Conservation (phyloP, 805 yeast genomes). For the Teunomyces cretensis region DNA sequence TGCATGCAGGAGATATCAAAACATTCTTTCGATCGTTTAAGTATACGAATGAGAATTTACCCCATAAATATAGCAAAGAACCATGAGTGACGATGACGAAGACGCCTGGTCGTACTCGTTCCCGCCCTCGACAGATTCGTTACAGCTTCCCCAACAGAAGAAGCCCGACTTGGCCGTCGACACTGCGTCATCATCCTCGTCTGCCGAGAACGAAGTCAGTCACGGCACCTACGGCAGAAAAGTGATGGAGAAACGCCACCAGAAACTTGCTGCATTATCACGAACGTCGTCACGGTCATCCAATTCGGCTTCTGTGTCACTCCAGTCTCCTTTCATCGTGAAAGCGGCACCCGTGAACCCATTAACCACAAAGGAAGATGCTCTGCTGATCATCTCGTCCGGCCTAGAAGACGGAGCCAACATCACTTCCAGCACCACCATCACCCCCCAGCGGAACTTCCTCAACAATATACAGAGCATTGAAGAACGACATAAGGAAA, state of each 20-base stretch:
- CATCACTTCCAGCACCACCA: neutral
- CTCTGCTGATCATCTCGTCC: slow-evolving; percentile 19
- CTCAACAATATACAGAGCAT: slow-evolving; percentile 8
- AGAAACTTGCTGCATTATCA: neutral
- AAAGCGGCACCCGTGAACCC: slow-evolving; percentile 27
- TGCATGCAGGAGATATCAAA: neutral
- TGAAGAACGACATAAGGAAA: slow-evolving; percentile 4
- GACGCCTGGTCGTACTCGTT: slow-evolving; percentile 44
- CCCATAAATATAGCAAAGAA: neutral
- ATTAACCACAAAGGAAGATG: slow-evolving; percentile 24
- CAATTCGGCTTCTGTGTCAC: slow-evolving; percentile 15
- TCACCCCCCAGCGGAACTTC: slow-evolving; percentile 2
- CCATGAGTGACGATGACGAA: slow-evolving; percentile 26
- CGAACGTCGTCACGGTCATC: slow-evolving; percentile 2
- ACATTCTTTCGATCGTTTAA: neutral
- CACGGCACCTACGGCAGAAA: neutral
- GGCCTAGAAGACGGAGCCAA: slow-evolving; percentile 2
- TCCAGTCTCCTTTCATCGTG: slow-evolving; percentile 34
- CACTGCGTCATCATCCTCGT: neutral
- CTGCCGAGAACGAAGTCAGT: neutral
- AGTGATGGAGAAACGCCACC: neutral
- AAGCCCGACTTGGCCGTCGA: neutral
- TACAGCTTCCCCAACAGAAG: slow-evolving; percentile 15
- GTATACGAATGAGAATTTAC: neutral
- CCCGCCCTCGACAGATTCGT: slow-evolving; percentile 34